Percentiles rank a stretch among this genome's conserved stretches.
phyloP scores from a whole-genome alignment of 2,329 filamentous ascomycete species.

The Ascochyta koolunga region DNA sequence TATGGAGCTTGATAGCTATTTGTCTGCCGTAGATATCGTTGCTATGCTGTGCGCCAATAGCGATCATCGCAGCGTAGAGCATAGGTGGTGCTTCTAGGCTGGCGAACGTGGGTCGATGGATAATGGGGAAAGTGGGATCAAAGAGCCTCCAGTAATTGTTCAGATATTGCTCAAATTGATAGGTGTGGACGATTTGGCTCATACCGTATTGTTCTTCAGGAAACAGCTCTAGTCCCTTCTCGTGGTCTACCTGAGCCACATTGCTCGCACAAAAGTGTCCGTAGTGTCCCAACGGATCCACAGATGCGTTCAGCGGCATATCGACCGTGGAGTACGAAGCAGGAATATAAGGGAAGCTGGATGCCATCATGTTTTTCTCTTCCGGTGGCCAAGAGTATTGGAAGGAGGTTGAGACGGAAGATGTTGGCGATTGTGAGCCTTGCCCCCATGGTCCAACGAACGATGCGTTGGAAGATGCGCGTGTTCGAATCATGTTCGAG shows the following conservation, averaged over 20 bases:
- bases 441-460: constrained; percentile 42
- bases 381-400: constrained; percentile 38
- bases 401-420: constrained; percentile 42
- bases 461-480: constrained; percentile 47
- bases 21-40: constrained; percentile 41
- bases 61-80: constrained; percentile 53
- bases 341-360: constrained; percentile 30
- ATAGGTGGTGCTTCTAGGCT: constrained; percentile 48
- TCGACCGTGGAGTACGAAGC: constrained; percentile 35
- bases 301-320: constrained; percentile 26
- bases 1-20: constrained; percentile 49
- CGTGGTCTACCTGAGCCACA: constrained; percentile 44
- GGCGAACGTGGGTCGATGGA: constrained; percentile 51
- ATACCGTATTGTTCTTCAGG: constrained; percentile 47
- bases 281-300: constrained; percentile 34
- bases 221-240: constrained; percentile 45
- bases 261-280: constrained; percentile 39
- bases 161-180: constrained; percentile 50
- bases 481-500: constrained; percentile 35
- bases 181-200: constrained; percentile 40
- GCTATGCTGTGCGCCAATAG: constrained; percentile 51
- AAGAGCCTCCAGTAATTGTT: constrained; percentile 54
- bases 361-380: constrained; percentile 37
- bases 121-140: constrained; percentile 53
- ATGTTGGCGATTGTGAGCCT: constrained; percentile 43